phyloP scores from a whole-genome alignment of 179 eudicot genomes.

The Carnegiea gigantea region DNA sequence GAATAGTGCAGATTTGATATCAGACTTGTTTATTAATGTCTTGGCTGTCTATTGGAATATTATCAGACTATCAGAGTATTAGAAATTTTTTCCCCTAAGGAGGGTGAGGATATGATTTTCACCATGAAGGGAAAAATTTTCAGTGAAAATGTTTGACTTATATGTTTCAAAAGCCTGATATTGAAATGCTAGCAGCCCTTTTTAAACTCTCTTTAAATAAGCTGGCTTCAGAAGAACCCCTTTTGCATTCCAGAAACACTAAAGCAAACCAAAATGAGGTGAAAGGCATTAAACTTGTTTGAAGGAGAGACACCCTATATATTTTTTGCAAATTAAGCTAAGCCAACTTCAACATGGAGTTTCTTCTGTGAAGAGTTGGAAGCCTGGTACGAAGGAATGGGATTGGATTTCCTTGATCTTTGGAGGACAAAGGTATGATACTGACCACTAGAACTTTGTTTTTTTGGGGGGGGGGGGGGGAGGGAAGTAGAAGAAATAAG shows the following conservation, averaged over 20 bases:
- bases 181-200: too few relatives aligned
- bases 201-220: too few relatives aligned
- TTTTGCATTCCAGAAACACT: too few relatives aligned
- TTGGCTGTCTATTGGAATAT: background rate
- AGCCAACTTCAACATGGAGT: too few relatives aligned
- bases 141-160: background rate
- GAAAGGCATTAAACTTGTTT: background rate
- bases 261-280: too few relatives aligned
- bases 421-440: background rate
- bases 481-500: background rate
- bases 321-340: too few relatives aligned
- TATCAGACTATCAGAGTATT: background rate
- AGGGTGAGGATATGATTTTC: background rate
- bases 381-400: background rate
- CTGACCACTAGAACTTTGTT: background rate
- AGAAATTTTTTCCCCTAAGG: background rate
- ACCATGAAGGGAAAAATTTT: background rate
- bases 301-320: background rate
- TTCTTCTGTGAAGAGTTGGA: background rate
- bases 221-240: too few relatives aligned
- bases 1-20: background rate
- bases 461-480: fast-evolving
- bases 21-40: background rate
- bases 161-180: background rate
- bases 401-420: background rate